A percentile compares a stretch with the other conserved stretches of the same genome.
These are phyloP conservation scores for Pseudognaphalium luteoalbum DNA, from an alignment of 129 eudicot genomes.

Conservation along the genomic window DNA sequence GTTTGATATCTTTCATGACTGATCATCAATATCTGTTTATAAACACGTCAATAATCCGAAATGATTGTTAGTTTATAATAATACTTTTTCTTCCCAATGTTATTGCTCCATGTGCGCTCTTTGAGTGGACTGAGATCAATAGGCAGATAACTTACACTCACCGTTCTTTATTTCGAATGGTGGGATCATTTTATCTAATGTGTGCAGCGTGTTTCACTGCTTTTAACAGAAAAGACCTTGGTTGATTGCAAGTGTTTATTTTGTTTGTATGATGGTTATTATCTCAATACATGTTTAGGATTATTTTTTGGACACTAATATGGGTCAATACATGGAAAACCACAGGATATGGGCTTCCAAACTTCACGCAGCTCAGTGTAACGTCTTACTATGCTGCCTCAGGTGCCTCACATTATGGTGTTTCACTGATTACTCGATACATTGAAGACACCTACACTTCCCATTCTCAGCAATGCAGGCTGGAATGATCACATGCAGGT, in stretches of 20 bases:
- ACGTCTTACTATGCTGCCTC: constrained; percentile 89
- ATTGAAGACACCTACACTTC: constrained; percentile 65
- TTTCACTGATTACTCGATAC: constrained; percentile 78
- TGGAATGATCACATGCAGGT: constrained; percentile 38
- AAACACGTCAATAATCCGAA: neutral
- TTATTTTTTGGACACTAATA: neutral
- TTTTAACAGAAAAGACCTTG: too few relatives aligned
- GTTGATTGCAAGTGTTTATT: neutral
- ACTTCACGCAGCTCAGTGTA: constrained; percentile 69
- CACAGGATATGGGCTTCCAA: constrained; percentile 83
- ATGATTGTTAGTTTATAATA: neutral
- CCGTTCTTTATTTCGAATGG: neutral
- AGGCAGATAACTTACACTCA: neutral
- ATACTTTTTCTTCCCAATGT: constrained; percentile 1
- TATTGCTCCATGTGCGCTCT: neutral
- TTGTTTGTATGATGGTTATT: neutral
- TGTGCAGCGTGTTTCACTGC: neutral
- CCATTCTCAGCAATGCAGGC: constrained; percentile 42
- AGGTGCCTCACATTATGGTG: constrained; percentile 77
- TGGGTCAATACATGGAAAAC: neutral
- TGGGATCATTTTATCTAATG: neutral
- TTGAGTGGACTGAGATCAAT: neutral
- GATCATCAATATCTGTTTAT: neutral
- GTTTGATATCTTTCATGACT: neutral
- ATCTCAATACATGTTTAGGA: neutral